A percentile compares a stretch with the other conserved stretches of the same genome.
Conservation (phyloP, 2,329 filamentous ascomycete species). For the Aureobasidium sp. region DNA sequence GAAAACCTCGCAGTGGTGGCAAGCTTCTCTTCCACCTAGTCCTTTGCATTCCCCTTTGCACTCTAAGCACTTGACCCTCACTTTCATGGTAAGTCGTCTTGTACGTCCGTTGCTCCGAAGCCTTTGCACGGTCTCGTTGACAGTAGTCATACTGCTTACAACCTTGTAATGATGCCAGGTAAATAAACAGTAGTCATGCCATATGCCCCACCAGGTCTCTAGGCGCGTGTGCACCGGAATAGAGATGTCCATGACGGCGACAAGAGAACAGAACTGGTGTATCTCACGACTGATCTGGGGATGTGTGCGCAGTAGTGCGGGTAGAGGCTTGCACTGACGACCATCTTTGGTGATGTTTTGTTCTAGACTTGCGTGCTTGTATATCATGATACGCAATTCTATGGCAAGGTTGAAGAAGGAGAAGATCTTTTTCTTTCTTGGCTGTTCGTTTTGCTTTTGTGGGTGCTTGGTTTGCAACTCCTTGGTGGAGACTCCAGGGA, state of each 20-base stretch:
- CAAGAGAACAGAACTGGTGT: background rate
- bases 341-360: background rate
- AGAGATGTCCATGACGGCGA: background rate
- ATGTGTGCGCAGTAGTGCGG: background rate
- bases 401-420: background rate
- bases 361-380: background rate
- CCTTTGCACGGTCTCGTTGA: background rate
- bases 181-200: background rate
- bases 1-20: background rate
- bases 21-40: background rate
- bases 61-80: background rate
- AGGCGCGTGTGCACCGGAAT: background rate
- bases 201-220: background rate
- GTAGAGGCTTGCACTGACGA: background rate
- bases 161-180: background rate
- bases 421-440: background rate
- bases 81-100: background rate
- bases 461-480: too few species aligned
- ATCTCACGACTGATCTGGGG: background rate
- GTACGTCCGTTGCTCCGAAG: background rate
- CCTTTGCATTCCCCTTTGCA: background rate
- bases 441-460: too few species aligned
- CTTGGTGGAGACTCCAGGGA: too few species aligned
- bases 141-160: background rate
- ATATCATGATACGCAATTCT: background rate